Conservation (phyloP, 129 eudicot genomes). For the Flaveria linearis region DNA sequence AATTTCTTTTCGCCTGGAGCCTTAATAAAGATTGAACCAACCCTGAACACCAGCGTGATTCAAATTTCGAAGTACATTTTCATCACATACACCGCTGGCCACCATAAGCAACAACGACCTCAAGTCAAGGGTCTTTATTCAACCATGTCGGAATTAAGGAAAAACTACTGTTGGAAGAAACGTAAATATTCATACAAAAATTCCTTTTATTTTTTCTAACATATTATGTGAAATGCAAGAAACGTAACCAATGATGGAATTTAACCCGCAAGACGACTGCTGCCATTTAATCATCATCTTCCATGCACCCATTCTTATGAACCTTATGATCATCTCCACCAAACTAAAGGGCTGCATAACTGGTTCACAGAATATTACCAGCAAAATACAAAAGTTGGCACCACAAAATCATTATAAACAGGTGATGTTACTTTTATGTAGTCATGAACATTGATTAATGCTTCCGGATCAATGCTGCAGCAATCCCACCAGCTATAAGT, state of each 20-base stretch:
- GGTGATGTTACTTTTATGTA: conserved; percentile 26
- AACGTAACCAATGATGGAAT: not conserved
- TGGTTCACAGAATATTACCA: not conserved
- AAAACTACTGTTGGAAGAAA: not conserved
- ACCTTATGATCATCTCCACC: conserved; percentile 8
- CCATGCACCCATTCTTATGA: conserved; percentile 13
- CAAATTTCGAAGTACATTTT: not conserved
- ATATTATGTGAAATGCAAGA: not conserved
- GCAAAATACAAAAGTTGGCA: conserved; percentile 8
- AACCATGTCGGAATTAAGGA: not conserved
- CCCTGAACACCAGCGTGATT: not conserved
- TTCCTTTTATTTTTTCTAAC: not conserved
- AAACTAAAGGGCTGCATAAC: conserved; percentile 4
- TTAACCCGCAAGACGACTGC: not conserved
- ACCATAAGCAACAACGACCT: not conserved
- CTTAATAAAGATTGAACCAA: no score
- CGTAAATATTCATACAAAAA: not conserved
- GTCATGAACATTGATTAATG: conserved; percentile 22
- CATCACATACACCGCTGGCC: not conserved
- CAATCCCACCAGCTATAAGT: conserved; percentile 63
- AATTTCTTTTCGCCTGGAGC: no score
- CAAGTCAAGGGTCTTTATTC: not conserved
- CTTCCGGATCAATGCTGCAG: conserved; percentile 58
- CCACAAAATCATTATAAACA: conserved; percentile 9
- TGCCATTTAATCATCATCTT: not conserved